Evolutionary conservation across 345 rosid species (phyloP), one percentile per base, ranked within the genome.

Genomic region (Moringa oleifera): DNA sequence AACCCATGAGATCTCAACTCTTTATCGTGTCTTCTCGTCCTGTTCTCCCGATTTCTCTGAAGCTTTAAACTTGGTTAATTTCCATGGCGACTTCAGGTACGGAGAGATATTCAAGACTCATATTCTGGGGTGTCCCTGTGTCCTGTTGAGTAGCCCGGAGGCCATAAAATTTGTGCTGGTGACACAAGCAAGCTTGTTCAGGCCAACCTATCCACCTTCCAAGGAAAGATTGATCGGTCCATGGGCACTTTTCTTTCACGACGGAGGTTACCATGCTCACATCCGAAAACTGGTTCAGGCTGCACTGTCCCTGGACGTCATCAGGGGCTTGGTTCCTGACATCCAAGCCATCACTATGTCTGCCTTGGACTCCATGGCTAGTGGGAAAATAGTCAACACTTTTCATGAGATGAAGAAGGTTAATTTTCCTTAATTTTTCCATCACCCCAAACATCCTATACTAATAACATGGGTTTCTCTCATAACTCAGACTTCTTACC

Each of bases 71-170:
- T n/a, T n/a, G 47, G 6, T 41, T 41, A 4, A 4, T 41, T 41
- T 28, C 8, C 8, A 2, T 28, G 8, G 8, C 3, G 8, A 28
- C 12, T 41, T 41, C 52, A 89, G 96, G 67, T 83, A 86, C 25
- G 97, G 98, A 23, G 90, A 91, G 79, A 86, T 93, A 59, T 93
- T 93, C 89, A 90, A 90, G 80, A 90, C 88, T 24, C 90, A 86
- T 71, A 77, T 93, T 61, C 76, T 93, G 8, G 98, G 98, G 18
- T 93, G 96, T 63, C 98, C 95, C 20, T 80, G 96, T 72, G 89
- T 88, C 47, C 88, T 90, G 97, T 73, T 93, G 75, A 88, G 95
- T 0, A 83, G 97, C 67, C 96, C 94, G 0, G 97, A 93, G 71
- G 98, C 96, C 19, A 82, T 94, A 0, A 77, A 84, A 51, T 88